Conservation (phyloP, 2,329 filamentous ascomycete species). For the Podosphaera aphanis region DNA sequence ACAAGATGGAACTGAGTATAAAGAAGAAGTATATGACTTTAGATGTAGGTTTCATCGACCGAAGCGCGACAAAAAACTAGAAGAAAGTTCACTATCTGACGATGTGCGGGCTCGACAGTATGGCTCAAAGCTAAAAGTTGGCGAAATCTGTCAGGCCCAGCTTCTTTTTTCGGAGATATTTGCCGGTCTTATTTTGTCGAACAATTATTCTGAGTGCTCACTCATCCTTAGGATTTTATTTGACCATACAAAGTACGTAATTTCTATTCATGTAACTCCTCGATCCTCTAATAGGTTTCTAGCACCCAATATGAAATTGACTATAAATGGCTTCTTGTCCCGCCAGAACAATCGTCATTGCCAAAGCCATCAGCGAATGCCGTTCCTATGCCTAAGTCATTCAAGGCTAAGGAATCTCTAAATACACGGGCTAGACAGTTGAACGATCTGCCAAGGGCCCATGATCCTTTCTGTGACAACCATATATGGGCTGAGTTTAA, state of each 20-base stretch:
- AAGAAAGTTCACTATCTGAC: slow-evolving; percentile 44
- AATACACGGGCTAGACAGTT: slow-evolving; percentile 37
- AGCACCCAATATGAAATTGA: slow-evolving; percentile 57
- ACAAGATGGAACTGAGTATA: slow-evolving; percentile 80
- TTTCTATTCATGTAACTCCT: background rate
- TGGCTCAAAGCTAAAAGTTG: slow-evolving; percentile 42
- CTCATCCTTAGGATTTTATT: slow-evolving; percentile 46
- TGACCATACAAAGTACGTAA: slow-evolving; percentile 1
- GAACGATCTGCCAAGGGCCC: slow-evolving; percentile 38
- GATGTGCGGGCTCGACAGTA: slow-evolving; percentile 44
- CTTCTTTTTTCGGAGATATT: slow-evolving; percentile 69
- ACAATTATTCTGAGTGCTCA: slow-evolving; percentile 49
- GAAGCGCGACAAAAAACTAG: slow-evolving; percentile 57
- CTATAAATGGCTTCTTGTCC: slow-evolving; percentile 62
- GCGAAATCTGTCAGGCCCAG: slow-evolving; percentile 72
- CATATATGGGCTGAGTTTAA: slow-evolving; percentile 65
- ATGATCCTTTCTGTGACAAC: slow-evolving; percentile 42
- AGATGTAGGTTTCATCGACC: slow-evolving; percentile 83
- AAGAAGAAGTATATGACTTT: slow-evolving; percentile 75
- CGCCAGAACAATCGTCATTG: slow-evolving; percentile 44
- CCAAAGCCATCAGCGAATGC: slow-evolving; percentile 54
- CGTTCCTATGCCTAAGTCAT: slow-evolving; percentile 42
- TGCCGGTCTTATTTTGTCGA: slow-evolving; percentile 71
- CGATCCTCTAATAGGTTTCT: slow-evolving; percentile 19
- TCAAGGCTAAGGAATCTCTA: slow-evolving; percentile 40